Percentiles rank a stretch among this genome's conserved stretches.
Evolutionary conservation across 495 filamentous ascomycete species (phyloP).

Genomic region (Hypoxylon subgilvum): DNA sequence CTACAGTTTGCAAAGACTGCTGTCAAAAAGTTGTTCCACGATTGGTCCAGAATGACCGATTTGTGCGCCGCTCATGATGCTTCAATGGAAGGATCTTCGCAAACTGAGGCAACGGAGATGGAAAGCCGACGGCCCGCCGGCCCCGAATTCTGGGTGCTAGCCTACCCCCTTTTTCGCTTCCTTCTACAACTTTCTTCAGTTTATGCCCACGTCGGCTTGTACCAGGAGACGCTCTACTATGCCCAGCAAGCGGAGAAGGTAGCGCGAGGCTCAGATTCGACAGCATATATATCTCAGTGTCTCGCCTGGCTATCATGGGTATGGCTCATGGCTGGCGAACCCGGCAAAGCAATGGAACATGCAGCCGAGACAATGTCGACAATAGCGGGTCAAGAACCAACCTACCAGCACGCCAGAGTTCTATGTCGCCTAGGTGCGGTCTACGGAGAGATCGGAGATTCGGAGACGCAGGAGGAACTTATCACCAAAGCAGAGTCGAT

Average conservation of each 20-base stretch:
- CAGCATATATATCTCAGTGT: constrained; percentile 60
- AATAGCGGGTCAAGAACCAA: constrained; percentile 50
- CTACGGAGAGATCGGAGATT: constrained; percentile 49
- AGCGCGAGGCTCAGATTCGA: constrained; percentile 69
- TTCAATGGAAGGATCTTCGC: constrained; percentile 42
- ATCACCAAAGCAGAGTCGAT: constrained; percentile 48
- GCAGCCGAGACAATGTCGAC: constrained; percentile 57
- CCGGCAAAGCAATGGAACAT: constrained; percentile 65
- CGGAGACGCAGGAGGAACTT: constrained; percentile 46
- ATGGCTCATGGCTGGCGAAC: constrained; percentile 66
- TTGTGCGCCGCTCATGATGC: constrained; percentile 41
- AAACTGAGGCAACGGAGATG: constrained; percentile 43
- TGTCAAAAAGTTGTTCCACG: constrained; percentile 68
- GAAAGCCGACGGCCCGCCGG: constrained; percentile 47
- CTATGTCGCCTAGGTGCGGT: constrained; percentile 52
- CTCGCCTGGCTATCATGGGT: constrained; percentile 67
- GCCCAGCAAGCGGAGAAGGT: constrained; percentile 82
- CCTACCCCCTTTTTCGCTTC: constrained; percentile 71
- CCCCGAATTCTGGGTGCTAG: constrained; percentile 80
- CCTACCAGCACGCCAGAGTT: constrained; percentile 53
- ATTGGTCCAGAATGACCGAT: constrained; percentile 72
- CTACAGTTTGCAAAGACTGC: constrained; percentile 69
- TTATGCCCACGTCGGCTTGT: constrained; percentile 82
- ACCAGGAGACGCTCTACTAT: constrained; percentile 89
- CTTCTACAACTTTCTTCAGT: constrained; percentile 73